Conservation (phyloP, 73 alveolate genomes). For the Blepharisma stoltei region DNA sequence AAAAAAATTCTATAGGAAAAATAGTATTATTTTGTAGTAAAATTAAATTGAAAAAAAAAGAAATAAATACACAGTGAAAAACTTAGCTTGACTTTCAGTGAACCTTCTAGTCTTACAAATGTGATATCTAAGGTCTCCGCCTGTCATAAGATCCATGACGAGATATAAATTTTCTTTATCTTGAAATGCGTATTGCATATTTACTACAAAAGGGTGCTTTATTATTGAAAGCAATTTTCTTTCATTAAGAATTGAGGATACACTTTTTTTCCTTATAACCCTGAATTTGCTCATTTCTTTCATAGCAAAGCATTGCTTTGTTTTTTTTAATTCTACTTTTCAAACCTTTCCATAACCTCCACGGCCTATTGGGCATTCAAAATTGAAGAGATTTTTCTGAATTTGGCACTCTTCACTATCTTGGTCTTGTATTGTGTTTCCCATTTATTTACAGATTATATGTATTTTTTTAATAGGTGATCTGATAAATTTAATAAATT, state of each 20-base stretch:
- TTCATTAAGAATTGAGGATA: conserved; percentile 77
- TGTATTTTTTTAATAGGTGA: too few relatives aligned
- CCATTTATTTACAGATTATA: too few relatives aligned
- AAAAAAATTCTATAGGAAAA: too few relatives aligned
- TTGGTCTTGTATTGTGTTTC: too few relatives aligned
- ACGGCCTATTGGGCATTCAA: neutral
- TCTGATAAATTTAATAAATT: too few relatives aligned
- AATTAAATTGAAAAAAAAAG: too few relatives aligned
- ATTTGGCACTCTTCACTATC: too few relatives aligned
- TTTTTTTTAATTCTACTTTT: conserved; percentile 32
- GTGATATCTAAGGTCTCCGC: conserved; percentile 82
- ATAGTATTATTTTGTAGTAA: too few relatives aligned
- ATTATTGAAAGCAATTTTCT: conserved; percentile 68
- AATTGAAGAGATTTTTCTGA: too few relatives aligned
- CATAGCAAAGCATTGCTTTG: conserved; percentile 43
- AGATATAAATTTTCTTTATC: conserved; percentile 82
- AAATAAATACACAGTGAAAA: too few relatives aligned
- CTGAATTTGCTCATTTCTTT: conserved; percentile 33
- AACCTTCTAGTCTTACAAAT: conserved; percentile 43
- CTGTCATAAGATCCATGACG: conserved; percentile 87
- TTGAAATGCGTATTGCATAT: conserved; percentile 92
- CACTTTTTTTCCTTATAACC: conserved; percentile 77
- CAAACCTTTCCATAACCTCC: conserved; percentile 7
- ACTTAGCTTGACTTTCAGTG: conserved; percentile 48
- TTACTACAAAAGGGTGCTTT: conserved; percentile 72